Evolutionary conservation across 164 flowering plant genomes (phyloP).

Genomic region (Kingdonia uniflora): DNA sequence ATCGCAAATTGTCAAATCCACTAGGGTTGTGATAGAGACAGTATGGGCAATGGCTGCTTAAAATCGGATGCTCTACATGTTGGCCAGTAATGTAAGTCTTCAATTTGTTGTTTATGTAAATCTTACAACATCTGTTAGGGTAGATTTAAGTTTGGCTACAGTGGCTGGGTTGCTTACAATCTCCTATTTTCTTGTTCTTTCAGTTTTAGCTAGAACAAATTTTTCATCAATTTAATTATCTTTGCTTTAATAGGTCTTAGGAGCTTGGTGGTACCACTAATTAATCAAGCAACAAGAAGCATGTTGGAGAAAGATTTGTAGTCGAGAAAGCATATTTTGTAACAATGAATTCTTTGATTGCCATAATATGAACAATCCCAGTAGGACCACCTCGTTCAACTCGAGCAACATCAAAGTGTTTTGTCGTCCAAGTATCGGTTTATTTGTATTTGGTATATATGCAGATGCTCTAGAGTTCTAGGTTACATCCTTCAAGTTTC

Average conservation of each 20-base stretch:
- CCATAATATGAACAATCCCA: constrained; percentile 8
- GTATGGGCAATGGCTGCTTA: constrained; percentile 6
- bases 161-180: too few relatives aligned
- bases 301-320: constrained; percentile 2
- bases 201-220: too few relatives aligned
- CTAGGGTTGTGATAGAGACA: neutral
- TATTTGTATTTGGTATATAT: too few relatives aligned
- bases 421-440: constrained; percentile 41
- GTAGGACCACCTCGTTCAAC: constrained; percentile 29
- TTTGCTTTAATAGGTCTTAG: neutral
- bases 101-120: neutral
- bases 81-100: constrained; percentile 1
- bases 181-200: too few relatives aligned
- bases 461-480: too few relatives aligned
- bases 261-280: neutral
- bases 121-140: too few relatives aligned
- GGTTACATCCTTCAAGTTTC: constrained; percentile 27
- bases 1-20: constrained; percentile 1
- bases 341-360: constrained; percentile 33
- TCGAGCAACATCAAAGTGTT: constrained; percentile 39
- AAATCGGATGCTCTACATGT: neutral
- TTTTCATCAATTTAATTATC: too few relatives aligned
- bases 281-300: neutral
- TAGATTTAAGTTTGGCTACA: too few relatives aligned
- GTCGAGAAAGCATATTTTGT: constrained; percentile 22